Conservation (phyloP, 202 grass and related monocot species). For the Hordeum pubiflorum region DNA sequence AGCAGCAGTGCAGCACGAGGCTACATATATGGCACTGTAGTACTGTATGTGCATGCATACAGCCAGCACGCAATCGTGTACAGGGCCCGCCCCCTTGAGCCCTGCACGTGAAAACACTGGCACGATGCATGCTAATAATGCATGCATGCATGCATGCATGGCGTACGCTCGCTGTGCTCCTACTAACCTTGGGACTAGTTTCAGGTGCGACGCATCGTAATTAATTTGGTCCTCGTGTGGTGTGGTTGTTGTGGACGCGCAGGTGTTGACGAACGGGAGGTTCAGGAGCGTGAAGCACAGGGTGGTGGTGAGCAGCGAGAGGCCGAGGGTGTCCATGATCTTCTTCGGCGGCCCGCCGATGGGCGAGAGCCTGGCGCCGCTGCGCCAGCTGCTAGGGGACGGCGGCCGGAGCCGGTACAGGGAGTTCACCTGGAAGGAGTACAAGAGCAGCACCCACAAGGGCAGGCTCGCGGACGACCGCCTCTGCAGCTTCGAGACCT, state of each 20-base stretch:
- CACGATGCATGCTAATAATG: background rate
- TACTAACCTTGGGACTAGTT: too few species aligned
- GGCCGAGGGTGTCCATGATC: slow-evolving; percentile 71
- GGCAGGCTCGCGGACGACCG: slow-evolving; percentile 57
- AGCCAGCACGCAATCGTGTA: background rate
- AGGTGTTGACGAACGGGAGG: slow-evolving; percentile 92
- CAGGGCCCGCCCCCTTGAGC: background rate
- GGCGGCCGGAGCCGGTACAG: slow-evolving; percentile 63
- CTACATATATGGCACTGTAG: background rate
- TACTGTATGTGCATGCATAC: background rate
- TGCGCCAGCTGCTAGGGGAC: slow-evolving; percentile 44
- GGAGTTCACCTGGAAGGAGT: slow-evolving; percentile 96
- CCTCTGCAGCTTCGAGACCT: slow-evolving; percentile 63
- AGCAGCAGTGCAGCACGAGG: background rate
- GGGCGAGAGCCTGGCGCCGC: slow-evolving; percentile 48
- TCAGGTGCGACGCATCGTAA: background rate
- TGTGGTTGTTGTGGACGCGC: background rate
- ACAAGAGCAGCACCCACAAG: slow-evolving; percentile 51
- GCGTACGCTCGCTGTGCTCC: background rate
- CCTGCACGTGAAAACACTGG: slow-evolving; percentile 23
- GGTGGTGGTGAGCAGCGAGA: slow-evolving; percentile 64
- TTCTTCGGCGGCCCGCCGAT: slow-evolving; percentile 70
- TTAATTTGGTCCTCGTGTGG: background rate
- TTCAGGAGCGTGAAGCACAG: slow-evolving; percentile 91
- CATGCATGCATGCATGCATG: background rate